Conservation (phyloP, 2,329 filamentous ascomycete genomes). For the Fusarium mangiferae region DNA sequence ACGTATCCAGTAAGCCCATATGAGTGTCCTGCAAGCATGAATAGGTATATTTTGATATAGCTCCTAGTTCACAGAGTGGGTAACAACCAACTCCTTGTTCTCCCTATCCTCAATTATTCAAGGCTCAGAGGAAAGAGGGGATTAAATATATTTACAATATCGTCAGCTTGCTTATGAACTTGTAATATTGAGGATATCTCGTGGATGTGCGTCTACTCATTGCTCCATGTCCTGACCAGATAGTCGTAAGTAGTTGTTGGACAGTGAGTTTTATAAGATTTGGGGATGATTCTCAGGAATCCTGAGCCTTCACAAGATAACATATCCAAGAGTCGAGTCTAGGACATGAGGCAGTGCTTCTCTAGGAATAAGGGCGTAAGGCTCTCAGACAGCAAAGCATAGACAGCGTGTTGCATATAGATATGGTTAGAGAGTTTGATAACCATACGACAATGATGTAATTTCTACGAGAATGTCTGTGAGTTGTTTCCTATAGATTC, state of each 20-base stretch:
- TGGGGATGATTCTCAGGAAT: too few species aligned
- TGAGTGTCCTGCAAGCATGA: slow-evolving; percentile 1
- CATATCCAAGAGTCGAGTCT: too few species aligned
- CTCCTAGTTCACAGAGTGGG: slow-evolving; percentile 11
- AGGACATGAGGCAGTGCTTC: not conserved
- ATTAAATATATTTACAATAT: not conserved
- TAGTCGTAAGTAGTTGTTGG: not conserved
- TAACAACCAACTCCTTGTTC: not conserved
- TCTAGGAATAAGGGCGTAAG: not conserved
- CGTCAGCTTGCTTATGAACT: not conserved
- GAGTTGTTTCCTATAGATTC: not conserved
- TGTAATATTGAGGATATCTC: not conserved
- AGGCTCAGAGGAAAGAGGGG: not conserved
- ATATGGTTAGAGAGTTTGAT: not conserved
- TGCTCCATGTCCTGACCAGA: not conserved
- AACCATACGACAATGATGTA: not conserved
- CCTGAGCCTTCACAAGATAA: not conserved
- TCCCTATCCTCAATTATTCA: too few species aligned
- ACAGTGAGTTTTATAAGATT: not conserved
- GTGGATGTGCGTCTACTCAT: not conserved
- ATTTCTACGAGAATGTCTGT: not conserved
- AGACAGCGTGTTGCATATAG: not conserved
- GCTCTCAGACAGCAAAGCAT: not conserved
- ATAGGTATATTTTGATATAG: not conserved
- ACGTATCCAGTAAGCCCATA: not conserved